phyloP scores from a whole-genome alignment of 2,329 filamentous ascomycete genomes.

The Mycogone perniciosa region DNA sequence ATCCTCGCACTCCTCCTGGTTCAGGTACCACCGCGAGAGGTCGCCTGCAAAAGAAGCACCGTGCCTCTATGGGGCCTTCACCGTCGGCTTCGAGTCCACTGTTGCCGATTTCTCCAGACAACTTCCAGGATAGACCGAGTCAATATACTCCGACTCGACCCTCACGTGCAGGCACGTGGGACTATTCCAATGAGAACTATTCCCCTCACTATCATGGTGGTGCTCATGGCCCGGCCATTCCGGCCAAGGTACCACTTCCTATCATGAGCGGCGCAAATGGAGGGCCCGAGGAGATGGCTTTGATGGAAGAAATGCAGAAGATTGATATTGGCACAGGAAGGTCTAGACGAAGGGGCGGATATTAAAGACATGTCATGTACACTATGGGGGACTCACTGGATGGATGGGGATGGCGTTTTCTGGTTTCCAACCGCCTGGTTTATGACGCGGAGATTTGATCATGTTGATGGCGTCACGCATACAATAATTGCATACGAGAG shows the following conservation, averaged over 20 bases:
- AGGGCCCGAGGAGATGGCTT: conserved; percentile 45
- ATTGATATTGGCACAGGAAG: conserved; percentile 60
- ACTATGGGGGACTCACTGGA: neutral
- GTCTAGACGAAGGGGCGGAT: conserved; percentile 44
- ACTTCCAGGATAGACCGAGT: conserved; percentile 41
- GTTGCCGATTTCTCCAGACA: conserved; percentile 46
- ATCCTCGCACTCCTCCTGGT: conserved; percentile 27
- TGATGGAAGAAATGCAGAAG: conserved; percentile 64
- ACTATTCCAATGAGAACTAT: conserved; percentile 49
- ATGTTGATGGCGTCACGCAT: neutral
- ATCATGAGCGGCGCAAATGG: conserved; percentile 40
- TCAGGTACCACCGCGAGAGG: conserved; percentile 42
- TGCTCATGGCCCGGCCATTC: conserved; percentile 48
- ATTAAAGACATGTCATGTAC: conserved; percentile 23
- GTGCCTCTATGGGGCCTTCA: conserved; percentile 34
- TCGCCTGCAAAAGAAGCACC: conserved; percentile 60
- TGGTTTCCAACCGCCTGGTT: neutral
- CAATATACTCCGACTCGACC: conserved; percentile 30
- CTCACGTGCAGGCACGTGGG: conserved; percentile 45
- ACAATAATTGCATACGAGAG: neutral
- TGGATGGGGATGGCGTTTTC: neutral
- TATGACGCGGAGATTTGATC: neutral
- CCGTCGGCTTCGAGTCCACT: conserved; percentile 41
- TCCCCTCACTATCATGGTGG: conserved; percentile 34
- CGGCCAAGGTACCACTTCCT: conserved; percentile 61